phyloP scores from a whole-genome alignment of 1,284 basidiomycete species.

The Ganoderma meredithae region DNA sequence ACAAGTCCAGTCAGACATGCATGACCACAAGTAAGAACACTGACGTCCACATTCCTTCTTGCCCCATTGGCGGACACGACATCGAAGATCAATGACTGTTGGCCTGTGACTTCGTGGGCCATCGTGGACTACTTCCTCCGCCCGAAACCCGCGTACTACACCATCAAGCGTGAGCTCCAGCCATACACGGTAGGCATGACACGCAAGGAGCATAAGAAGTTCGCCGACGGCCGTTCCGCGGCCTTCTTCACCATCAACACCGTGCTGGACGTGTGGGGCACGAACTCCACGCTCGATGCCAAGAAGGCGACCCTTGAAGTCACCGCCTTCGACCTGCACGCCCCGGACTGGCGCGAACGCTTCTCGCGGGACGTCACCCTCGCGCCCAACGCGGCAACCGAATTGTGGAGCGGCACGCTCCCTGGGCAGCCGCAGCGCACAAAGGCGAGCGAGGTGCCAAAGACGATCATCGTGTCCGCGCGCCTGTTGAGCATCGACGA shows the following conservation, averaged over 20 bases:
- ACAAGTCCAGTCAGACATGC: constrained; percentile 13
- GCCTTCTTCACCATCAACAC: constrained; percentile 74
- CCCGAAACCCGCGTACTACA: constrained; percentile 66
- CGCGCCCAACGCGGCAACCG: constrained; percentile 81
- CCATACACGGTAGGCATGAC: constrained; percentile 82
- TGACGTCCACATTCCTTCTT: constrained; percentile 2
- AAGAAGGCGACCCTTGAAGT: constrained; percentile 72
- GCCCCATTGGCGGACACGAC: background rate
- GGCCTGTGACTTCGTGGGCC: constrained; percentile 75
- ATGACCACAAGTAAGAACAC: constrained; percentile 12
- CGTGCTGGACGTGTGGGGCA: constrained; percentile 82
- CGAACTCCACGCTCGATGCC: constrained; percentile 73
- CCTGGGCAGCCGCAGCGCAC: constrained; percentile 75
- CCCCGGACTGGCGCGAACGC: constrained; percentile 60
- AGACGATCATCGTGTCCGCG: constrained; percentile 78
- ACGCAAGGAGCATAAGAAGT: constrained; percentile 73
- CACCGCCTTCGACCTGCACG: constrained; percentile 70
- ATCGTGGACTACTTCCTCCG: constrained; percentile 74
- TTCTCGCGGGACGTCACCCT: constrained; percentile 63
- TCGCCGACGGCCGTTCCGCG: constrained; percentile 63
- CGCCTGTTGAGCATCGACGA: constrained; percentile 66
- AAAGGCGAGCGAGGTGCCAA: constrained; percentile 69
- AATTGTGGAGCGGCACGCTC: constrained; percentile 75
- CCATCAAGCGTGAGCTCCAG: constrained; percentile 60
- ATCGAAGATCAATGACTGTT: constrained; percentile 70